A percentile compares a stretch with the other conserved stretches of the same genome.
phyloP scores from a whole-genome alignment of 202 grass and related monocot species.

The Cymbopogon flexuosus region DNA sequence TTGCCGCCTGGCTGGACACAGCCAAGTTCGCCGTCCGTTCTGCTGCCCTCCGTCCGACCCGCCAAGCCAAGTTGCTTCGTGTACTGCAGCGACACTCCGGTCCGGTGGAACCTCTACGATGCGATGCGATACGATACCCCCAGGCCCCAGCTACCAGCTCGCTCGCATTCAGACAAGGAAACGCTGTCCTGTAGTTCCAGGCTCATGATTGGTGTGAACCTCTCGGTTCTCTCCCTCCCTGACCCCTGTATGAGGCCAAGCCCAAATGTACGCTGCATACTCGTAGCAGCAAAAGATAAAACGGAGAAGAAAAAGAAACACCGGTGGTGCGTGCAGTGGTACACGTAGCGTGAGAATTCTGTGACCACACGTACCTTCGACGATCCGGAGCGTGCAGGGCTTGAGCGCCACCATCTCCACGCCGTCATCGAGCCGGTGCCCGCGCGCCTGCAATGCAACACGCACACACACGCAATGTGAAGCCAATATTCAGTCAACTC shows the following conservation, averaged over 20 bases:
- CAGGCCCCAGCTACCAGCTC: background rate
- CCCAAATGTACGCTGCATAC: too few species aligned
- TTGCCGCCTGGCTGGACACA: background rate
- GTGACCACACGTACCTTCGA: constrained; percentile 64
- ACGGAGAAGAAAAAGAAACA: background rate
- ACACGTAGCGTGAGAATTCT: background rate
- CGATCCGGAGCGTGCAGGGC: constrained; percentile 60
- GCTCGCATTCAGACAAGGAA: background rate
- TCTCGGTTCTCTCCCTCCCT: too few species aligned
- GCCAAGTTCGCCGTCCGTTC: background rate
- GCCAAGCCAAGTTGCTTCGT: background rate
- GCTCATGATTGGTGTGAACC: too few species aligned
- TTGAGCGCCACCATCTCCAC: constrained; percentile 76
- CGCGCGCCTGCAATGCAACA: constrained; percentile 47
- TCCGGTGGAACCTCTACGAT: background rate
- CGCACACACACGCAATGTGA: background rate
- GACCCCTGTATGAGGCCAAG: too few species aligned
- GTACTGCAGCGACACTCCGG: background rate
- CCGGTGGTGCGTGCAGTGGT: too few species aligned
- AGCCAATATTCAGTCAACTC: background rate
- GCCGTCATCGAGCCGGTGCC: constrained; percentile 59
- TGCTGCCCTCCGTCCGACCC: background rate
- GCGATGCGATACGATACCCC: too few species aligned
- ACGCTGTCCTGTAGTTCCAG: too few species aligned
- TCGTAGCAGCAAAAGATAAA: background rate